phyloP scores from a whole-genome alignment of 805 yeast genomes.

The Aciculoconidium aculeatum region DNA sequence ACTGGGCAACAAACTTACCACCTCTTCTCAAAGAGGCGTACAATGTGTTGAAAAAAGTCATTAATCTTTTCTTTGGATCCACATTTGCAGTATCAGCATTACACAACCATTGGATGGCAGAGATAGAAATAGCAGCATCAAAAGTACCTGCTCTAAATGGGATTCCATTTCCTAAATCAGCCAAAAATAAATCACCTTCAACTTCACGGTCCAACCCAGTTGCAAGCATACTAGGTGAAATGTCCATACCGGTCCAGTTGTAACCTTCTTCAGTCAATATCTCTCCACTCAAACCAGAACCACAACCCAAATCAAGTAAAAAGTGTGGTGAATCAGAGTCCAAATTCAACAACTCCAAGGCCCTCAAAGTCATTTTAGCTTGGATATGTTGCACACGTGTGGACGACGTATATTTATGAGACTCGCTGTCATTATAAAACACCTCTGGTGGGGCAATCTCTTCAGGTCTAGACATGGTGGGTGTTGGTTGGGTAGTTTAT shows the following conservation, averaged over 20 bases:
- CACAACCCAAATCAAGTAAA: slow-evolving; percentile 91
- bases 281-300: slow-evolving; percentile 94
- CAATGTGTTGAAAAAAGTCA: slow-evolving; percentile 80
- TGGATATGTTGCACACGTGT: slow-evolving; percentile 98
- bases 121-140: slow-evolving; percentile 92
- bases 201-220: slow-evolving; percentile 88
- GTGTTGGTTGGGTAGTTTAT: not conserved
- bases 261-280: slow-evolving; percentile 91
- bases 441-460: slow-evolving; percentile 95
- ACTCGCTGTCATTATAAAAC: slow-evolving; percentile 87
- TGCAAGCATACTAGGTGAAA: slow-evolving; percentile 92
- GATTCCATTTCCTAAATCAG: slow-evolving; percentile 90
- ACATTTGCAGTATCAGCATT: slow-evolving; percentile 82
- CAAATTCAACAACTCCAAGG: slow-evolving; percentile 78
- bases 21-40: slow-evolving; percentile 86
- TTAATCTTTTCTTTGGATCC: slow-evolving; percentile 78
- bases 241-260: slow-evolving; percentile 94
- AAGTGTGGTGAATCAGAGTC: slow-evolving; percentile 56
- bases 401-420: slow-evolving; percentile 83
- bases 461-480: slow-evolving; percentile 90
- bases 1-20: slow-evolving; percentile 96
- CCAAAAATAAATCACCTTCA: slow-evolving; percentile 87
- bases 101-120: slow-evolving; percentile 97
- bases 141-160: slow-evolving; percentile 96
- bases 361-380: slow-evolving; percentile 94